These are phyloP conservation scores for Aspergillus jensenii DNA, from an alignment of 2,329 filamentous ascomycete species.

Conservation along the genomic window DNA sequence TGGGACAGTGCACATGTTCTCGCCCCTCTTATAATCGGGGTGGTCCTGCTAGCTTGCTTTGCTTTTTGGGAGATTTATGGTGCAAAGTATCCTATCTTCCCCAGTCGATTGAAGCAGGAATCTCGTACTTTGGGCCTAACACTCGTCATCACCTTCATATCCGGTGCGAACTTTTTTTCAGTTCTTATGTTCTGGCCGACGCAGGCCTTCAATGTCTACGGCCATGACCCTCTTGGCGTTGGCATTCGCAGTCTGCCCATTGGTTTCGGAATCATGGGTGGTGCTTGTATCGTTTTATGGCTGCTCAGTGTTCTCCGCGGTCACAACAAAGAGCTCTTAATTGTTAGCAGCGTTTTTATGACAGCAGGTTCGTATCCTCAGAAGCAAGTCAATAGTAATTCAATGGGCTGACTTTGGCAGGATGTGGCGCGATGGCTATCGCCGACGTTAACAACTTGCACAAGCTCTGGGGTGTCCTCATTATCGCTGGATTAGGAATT, in stretches of 20 bases:
- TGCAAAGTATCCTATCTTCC: slow-evolving; percentile 48
- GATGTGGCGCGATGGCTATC: slow-evolving; percentile 55
- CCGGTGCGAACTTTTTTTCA: slow-evolving; percentile 60
- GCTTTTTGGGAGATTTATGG: slow-evolving; percentile 49
- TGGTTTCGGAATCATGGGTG: slow-evolving; percentile 62
- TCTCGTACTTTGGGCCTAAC: slow-evolving; percentile 54
- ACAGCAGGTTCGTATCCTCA: slow-evolving; percentile 53
- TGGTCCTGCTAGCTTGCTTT: slow-evolving; percentile 44
- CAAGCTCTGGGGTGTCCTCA: slow-evolving; percentile 57
- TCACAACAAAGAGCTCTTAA: slow-evolving; percentile 60
- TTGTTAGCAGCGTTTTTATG: slow-evolving; percentile 62
- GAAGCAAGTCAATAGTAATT: not conserved
- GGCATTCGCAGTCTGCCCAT: slow-evolving; percentile 66
- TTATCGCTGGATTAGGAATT: slow-evolving; percentile 63
- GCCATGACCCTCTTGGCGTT: slow-evolving; percentile 62
- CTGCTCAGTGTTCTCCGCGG: slow-evolving; percentile 59
- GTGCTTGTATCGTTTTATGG: slow-evolving; percentile 59
- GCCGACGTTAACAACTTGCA: slow-evolving; percentile 54
- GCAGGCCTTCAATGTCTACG: slow-evolving; percentile 65
- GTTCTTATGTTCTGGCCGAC: slow-evolving; percentile 62
- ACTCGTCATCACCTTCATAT: slow-evolving; percentile 59
- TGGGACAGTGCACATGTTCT: slow-evolving; percentile 49
- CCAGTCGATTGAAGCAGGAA: slow-evolving; percentile 46
- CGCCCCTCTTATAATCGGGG: slow-evolving; percentile 47
- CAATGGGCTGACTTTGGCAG: slow-evolving; percentile 21